These are phyloP conservation scores for Scheffersomyces amazonensis DNA, from an alignment of 805 yeast genomes.

Conservation along the genomic window DNA sequence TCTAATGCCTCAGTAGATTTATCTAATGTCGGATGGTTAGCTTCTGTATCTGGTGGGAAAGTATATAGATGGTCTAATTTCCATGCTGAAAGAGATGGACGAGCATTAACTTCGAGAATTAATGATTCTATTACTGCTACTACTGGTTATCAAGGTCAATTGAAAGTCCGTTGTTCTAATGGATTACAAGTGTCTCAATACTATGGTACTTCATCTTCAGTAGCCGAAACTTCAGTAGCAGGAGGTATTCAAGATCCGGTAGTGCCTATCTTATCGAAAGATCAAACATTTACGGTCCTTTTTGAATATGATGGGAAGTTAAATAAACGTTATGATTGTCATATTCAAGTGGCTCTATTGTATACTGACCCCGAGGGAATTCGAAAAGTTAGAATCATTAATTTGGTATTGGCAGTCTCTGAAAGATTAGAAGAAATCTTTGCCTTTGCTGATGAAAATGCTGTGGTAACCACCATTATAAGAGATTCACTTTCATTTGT, in stretches of 20 bases:
- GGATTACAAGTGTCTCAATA: conserved; percentile 81
- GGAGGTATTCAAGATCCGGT: conserved; percentile 56
- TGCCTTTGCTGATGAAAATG: conserved; percentile 69
- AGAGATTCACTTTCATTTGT: conserved; percentile 40
- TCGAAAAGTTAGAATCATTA: conserved; percentile 83
- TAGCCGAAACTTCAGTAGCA: conserved; percentile 18
- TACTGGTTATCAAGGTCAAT: conserved; percentile 73
- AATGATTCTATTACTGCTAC: conserved; percentile 48
- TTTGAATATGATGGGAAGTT: conserved; percentile 76
- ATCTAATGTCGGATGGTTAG: conserved; percentile 63
- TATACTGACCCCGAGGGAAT: conserved; percentile 77
- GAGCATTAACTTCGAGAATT: conserved; percentile 59
- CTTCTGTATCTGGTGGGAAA: conserved; percentile 72
- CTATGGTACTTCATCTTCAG: conserved; percentile 50
- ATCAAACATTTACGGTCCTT: conserved; percentile 67
- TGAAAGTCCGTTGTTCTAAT: conserved; percentile 82
- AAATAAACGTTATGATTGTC: conserved; percentile 69
- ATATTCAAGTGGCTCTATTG: conserved; percentile 86
- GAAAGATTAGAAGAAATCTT: conserved; percentile 71
- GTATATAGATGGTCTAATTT: conserved; percentile 66
- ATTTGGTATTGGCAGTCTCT: conserved; percentile 77
- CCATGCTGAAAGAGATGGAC: conserved; percentile 65
- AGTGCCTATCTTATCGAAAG: conserved; percentile 62
- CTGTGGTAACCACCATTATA: conserved; percentile 36
- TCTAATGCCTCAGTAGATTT: conserved; percentile 66